Percentiles rank a stretch among this genome's conserved stretches.
Conservation (phyloP, 768 basidiomycete species). For the Calocybe gangraenosa region DNA sequence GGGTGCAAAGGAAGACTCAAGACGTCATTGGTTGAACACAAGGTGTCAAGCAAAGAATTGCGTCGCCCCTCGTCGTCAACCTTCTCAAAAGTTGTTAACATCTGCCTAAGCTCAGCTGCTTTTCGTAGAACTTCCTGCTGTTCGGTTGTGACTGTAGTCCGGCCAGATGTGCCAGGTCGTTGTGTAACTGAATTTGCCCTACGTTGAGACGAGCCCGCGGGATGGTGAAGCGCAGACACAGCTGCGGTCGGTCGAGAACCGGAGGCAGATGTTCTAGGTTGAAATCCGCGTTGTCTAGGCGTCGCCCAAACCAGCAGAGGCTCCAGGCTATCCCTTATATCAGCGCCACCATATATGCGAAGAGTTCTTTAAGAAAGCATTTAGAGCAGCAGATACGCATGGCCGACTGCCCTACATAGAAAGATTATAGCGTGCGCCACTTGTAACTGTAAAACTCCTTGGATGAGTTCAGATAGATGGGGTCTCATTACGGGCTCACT, state of each 20-base stretch:
- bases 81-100: conserved; percentile 66
- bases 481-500: conserved; percentile 30
- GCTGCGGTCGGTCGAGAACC: conserved; percentile 13
- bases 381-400: not conserved
- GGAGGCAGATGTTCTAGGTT: conserved; percentile 18
- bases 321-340: conserved; percentile 58
- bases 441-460: conserved; percentile 29
- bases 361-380: conserved; percentile 45
- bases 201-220: conserved; percentile 11
- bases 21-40: conserved; percentile 68
- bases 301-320: conserved; percentile 73
- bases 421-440: conserved; percentile 45
- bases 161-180: conserved; percentile 15
- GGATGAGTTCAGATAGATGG: conserved; percentile 1
- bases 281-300: conserved; percentile 59
- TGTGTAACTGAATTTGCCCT: conserved; percentile 16
- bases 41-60: conserved; percentile 61
- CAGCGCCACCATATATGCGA: conserved; percentile 66
- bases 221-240: not conserved
- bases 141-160: conserved; percentile 34
- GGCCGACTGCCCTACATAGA: conserved; percentile 46
- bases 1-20: conserved; percentile 67
- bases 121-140: conserved; percentile 52
- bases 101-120: conserved; percentile 62
- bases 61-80: conserved; percentile 76